These are phyloP conservation scores for Trichoderma citrinoviride DNA, from an alignment of 2,329 filamentous ascomycete species.

Conservation along the genomic window DNA sequence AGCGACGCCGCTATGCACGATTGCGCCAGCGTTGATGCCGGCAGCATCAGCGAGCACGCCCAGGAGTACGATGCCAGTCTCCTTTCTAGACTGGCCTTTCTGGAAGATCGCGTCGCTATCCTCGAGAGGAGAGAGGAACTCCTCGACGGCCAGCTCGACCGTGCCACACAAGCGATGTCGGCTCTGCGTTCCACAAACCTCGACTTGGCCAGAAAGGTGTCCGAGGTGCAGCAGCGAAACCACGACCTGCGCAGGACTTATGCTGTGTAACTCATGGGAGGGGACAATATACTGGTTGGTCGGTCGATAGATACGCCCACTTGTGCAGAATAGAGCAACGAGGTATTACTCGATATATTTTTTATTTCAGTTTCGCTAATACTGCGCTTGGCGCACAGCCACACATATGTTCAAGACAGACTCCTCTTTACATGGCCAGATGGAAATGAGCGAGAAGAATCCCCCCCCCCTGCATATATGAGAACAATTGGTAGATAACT, in stretches of 20 bases:
- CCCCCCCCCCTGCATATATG: neutral
- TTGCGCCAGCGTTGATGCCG: neutral
- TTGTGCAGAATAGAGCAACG: neutral
- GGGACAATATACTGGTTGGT: neutral
- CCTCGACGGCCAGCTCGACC: constrained; percentile 3
- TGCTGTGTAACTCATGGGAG: neutral
- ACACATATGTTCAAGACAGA: neutral
- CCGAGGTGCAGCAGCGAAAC: constrained; percentile 18
- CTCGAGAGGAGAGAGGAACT: constrained; percentile 13
- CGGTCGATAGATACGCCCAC: neutral
- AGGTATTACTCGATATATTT: constrained; percentile 6
- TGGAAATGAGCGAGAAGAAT: neutral
- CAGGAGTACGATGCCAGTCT: neutral
- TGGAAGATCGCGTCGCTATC: constrained; percentile 17
- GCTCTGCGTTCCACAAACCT: constrained; percentile 10
- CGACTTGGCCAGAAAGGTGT: constrained; percentile 17
- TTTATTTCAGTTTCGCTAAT: neutral
- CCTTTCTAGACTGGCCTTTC: constrained; percentile 6
- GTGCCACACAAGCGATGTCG: neutral
- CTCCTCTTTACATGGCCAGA: neutral
- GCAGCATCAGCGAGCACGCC: neutral
- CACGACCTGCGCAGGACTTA: constrained; percentile 12
- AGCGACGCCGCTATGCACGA: neutral
- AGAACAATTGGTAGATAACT: neutral
- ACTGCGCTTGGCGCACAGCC: neutral